phyloP scores from a whole-genome alignment of 2,329 filamentous ascomycete genomes.

The Balansia obtecta region DNA sequence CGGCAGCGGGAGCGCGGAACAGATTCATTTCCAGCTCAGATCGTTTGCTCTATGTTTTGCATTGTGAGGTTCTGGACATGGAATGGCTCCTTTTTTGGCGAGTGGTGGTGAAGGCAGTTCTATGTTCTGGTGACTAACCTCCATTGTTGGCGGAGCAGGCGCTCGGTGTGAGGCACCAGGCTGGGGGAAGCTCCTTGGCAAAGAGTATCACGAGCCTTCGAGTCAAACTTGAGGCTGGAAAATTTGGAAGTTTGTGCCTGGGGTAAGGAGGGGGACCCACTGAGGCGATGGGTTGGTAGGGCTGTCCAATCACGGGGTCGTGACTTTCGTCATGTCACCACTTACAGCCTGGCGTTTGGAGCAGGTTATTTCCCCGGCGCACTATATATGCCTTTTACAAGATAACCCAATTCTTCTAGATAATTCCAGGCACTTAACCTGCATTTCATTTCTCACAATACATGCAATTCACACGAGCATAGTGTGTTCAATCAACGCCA shows the following conservation, averaged over 20 bases:
- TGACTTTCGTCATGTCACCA: conserved; percentile 4
- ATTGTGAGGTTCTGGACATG: not conserved
- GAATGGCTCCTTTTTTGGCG: not conserved
- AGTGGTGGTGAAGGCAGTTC: not conserved
- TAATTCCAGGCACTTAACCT: no score
- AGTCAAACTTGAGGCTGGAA: not conserved
- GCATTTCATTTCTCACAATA: not conserved
- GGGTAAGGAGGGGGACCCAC: not conserved
- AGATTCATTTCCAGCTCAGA: conserved; percentile 34
- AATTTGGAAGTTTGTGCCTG: not conserved
- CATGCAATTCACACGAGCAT: not conserved
- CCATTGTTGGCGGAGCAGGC: conserved; percentile 13
- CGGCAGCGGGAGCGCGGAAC: conserved; percentile 63
- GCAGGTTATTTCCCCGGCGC: no score
- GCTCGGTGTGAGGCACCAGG: not conserved
- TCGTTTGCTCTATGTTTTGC: conserved; percentile 7
- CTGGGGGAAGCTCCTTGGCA: not conserved
- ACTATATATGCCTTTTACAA: not conserved
- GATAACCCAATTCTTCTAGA: not conserved
- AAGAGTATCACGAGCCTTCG: not conserved
- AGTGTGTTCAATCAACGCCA: conserved; percentile 3
- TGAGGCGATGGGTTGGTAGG: not conserved
- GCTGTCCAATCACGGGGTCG: not conserved
- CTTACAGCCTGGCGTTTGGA: not conserved
- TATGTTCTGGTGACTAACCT: conserved; percentile 12